These are phyloP conservation scores for Pseudocercospora musae DNA, from an alignment of 2,329 filamentous ascomycete genomes.

Conservation along the genomic window DNA sequence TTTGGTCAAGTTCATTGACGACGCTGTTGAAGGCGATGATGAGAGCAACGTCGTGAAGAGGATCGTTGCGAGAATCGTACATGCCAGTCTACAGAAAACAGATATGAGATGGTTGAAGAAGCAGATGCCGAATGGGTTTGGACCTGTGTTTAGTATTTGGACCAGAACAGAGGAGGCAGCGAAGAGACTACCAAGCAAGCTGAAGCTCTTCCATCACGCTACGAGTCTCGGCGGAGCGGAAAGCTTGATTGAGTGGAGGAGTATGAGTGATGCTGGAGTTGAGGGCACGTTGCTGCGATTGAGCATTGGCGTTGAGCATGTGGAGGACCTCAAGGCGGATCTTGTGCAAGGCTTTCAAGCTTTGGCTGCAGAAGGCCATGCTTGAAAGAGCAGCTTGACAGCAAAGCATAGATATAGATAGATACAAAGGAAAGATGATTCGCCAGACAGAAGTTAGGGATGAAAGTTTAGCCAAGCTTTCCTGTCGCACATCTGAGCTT, in stretches of 20 bases:
- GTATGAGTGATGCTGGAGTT: slow-evolving; percentile 75
- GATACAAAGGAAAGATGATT: no score
- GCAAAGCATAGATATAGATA: neutral
- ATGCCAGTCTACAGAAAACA: slow-evolving; percentile 76
- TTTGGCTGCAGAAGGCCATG: slow-evolving; percentile 37
- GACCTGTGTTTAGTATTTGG: slow-evolving; percentile 78
- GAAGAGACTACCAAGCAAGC: slow-evolving; percentile 68
- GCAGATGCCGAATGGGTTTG: slow-evolving; percentile 91
- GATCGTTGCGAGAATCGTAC: slow-evolving; percentile 61
- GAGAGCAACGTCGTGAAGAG: slow-evolving; percentile 47
- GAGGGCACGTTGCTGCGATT: slow-evolving; percentile 72
- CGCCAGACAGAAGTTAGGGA: neutral
- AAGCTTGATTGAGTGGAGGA: slow-evolving; percentile 93
- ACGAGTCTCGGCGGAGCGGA: slow-evolving; percentile 93
- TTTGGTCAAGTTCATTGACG: slow-evolving; percentile 70
- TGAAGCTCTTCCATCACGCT: slow-evolving; percentile 86
- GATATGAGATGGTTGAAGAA: slow-evolving; percentile 65
- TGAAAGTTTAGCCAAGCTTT: neutral
- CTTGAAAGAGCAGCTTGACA: neutral
- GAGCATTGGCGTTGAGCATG: slow-evolving; percentile 81
- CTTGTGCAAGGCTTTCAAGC: slow-evolving; percentile 63
- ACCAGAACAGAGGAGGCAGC: slow-evolving; percentile 62
- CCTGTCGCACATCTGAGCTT: neutral
- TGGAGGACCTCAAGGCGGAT: slow-evolving; percentile 79
- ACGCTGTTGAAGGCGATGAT: slow-evolving; percentile 39